phyloP scores from a whole-genome alignment of 352 stramenopile species.

The Hyaloperonospora arabidopsidis region DNA sequence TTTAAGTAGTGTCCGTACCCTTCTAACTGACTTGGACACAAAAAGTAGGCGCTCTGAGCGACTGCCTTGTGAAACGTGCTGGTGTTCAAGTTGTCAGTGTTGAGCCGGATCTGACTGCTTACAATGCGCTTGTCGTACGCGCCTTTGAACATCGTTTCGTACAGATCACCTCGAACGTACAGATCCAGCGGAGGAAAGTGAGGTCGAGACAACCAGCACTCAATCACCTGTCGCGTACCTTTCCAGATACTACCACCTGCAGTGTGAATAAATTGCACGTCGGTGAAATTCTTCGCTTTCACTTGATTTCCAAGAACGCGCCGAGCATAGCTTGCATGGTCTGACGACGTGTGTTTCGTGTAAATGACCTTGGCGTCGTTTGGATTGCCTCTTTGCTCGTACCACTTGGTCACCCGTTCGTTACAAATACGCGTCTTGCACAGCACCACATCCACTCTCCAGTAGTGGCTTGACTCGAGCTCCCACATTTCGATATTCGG shows the following conservation, averaged over 20 bases:
- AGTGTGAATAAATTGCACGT: slow-evolving; percentile 35
- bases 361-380: slow-evolving; percentile 40
- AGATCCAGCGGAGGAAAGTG: slow-evolving; percentile 43
- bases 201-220: slow-evolving; percentile 48
- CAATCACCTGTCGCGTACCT: slow-evolving; percentile 39
- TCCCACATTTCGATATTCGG: slow-evolving; percentile 49
- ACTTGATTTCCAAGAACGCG: slow-evolving; percentile 20
- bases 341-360: slow-evolving; percentile 50
- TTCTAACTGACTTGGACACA: slow-evolving; percentile 58
- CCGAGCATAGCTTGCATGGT: slow-evolving; percentile 34
- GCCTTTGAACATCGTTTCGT: slow-evolving; percentile 32
- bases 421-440: slow-evolving; percentile 46
- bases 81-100: slow-evolving; percentile 27
- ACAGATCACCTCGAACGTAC: slow-evolving; percentile 38
- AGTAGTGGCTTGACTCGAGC: slow-evolving; percentile 31
- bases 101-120: slow-evolving; percentile 28
- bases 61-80: slow-evolving; percentile 34
- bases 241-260: slow-evolving; percentile 39
- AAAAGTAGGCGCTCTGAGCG: slow-evolving; percentile 39
- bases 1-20: slow-evolving; percentile 70
- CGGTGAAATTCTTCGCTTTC: slow-evolving; percentile 31
- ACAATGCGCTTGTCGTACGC: slow-evolving; percentile 27
- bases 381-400: slow-evolving; percentile 47
- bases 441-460: slow-evolving; percentile 33
- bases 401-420: slow-evolving; percentile 39